Conservation (phyloP, 129 eudicot genomes). For the Flaveria sonorensis region DNA sequence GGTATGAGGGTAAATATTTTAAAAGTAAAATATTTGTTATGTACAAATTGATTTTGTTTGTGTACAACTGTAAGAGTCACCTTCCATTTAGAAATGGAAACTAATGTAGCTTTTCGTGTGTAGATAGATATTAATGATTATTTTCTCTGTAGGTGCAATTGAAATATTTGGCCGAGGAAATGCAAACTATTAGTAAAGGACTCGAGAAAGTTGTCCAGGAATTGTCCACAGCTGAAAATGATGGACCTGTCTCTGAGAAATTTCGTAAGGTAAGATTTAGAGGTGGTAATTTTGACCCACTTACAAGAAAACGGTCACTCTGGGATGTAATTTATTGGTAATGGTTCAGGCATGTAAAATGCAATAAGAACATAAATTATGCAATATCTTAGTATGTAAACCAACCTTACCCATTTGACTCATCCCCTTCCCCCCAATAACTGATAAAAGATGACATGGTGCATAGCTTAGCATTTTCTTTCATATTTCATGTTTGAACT, state of each 20-base stretch:
- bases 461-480: background rate
- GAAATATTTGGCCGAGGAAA: slow-evolving; percentile 87
- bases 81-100: background rate
- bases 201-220: slow-evolving; percentile 90
- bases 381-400: background rate
- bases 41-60: background rate
- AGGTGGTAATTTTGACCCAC: background rate
- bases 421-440: background rate
- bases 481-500: background rate
- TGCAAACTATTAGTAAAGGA: slow-evolving; percentile 94
- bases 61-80: background rate
- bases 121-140: slow-evolving; percentile 18
- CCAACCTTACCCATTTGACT: no score
- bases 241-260: slow-evolving; percentile 71
- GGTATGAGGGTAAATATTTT: background rate
- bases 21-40: background rate
- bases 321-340: background rate
- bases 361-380: background rate
- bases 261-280: slow-evolving; percentile 58
- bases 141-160: slow-evolving; percentile 63
- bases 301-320: background rate
- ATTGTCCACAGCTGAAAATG: slow-evolving; percentile 76
- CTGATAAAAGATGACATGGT: background rate
- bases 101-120: background rate
- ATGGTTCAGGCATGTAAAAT: background rate